A percentile compares a stretch with the other conserved stretches of the same genome.
Evolutionary conservation across 225 moss, liverwort and hornwort species (phyloP).

Genomic region (Antitrichia curtipendula): DNA sequence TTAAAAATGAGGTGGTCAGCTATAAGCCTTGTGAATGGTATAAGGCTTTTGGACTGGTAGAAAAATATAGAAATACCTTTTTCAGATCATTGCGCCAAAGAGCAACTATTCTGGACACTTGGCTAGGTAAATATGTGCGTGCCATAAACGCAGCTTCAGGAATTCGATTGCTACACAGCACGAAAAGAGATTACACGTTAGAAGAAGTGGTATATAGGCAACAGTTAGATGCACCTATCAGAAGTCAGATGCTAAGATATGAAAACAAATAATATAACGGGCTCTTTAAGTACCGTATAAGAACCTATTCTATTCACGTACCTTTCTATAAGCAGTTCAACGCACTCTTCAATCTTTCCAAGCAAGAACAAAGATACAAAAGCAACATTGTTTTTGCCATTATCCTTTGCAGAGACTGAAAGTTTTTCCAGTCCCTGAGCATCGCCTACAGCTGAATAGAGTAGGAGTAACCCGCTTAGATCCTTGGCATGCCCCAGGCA

Average conservation of each 20-base stretch:
- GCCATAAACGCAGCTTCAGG: conserved; percentile 98
- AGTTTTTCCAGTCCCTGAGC: conserved; percentile 60
- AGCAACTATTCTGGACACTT: conserved; percentile 71
- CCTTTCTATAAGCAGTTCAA: conserved; percentile 82
- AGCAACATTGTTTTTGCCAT: conserved; percentile 90
- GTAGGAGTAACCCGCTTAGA: conserved; percentile 72
- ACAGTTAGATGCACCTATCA: neutral
- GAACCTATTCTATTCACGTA: neutral
- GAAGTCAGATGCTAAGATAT: neutral
- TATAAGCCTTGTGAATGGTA: neutral
- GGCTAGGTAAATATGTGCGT: conserved; percentile 81
- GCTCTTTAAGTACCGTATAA: neutral
- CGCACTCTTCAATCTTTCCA: conserved; percentile 73
- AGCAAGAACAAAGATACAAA: conserved; percentile 81
- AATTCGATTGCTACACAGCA: conserved; percentile 64
- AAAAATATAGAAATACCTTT: conserved; percentile 21
- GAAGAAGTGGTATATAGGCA: neutral
- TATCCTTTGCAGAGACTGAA: conserved; percentile 50
- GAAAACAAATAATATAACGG: neutral
- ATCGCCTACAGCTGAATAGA: conserved; percentile 78
- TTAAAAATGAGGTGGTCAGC: neutral
- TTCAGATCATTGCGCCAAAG: conserved; percentile 95
- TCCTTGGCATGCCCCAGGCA: conserved; percentile 76
- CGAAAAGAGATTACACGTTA: neutral
- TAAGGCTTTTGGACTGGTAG: neutral